A percentile compares a stretch with the other conserved stretches of the same genome.
These are phyloP conservation scores for Botrytis deweyae DNA, from an alignment of 2,329 filamentous ascomycete genomes.

Conservation along the genomic window DNA sequence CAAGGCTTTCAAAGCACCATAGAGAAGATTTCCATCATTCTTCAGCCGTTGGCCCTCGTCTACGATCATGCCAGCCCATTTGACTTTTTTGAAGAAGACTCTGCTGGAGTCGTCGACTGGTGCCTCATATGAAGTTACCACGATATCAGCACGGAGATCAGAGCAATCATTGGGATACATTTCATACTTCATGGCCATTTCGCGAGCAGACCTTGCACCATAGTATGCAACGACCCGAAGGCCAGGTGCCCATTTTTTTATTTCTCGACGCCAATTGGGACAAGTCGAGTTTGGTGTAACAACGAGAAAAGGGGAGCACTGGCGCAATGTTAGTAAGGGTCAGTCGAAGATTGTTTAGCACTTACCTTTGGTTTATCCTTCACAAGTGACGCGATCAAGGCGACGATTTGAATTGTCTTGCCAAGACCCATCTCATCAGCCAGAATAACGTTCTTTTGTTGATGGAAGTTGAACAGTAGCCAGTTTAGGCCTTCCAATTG, in stretches of 20 bases:
- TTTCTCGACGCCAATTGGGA: constrained; percentile 95
- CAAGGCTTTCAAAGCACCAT: constrained; percentile 69
- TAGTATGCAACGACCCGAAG: constrained; percentile 92
- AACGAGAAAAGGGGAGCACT: constrained; percentile 88
- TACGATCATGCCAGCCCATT: constrained; percentile 85
- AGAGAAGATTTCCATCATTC: constrained; percentile 83
- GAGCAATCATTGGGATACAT: constrained; percentile 68
- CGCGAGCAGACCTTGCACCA: constrained; percentile 71
- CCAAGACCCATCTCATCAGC: constrained; percentile 98
- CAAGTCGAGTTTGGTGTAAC: constrained; percentile 95
- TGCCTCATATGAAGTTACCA: constrained; percentile 93
- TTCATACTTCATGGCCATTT: constrained; percentile 78
- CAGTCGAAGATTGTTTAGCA: constrained; percentile 46
- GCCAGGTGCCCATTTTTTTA: constrained; percentile 87
- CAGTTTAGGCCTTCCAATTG: constrained; percentile 93
- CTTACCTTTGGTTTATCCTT: constrained; percentile 54
- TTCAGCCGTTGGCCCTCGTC: constrained; percentile 96
- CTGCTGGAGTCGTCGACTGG: constrained; percentile 71
- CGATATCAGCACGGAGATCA: constrained; percentile 81
- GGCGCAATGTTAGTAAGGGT: constrained; percentile 45
- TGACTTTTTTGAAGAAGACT: constrained; percentile 65
- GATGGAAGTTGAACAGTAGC: constrained; percentile 87
- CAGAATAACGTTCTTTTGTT: constrained; percentile 79
- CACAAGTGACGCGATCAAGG: constrained; percentile 72
- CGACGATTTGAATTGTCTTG: constrained; percentile 93